Conservation (phyloP, 176 grass and related monocot genomes). For the Zoysia japonica region DNA sequence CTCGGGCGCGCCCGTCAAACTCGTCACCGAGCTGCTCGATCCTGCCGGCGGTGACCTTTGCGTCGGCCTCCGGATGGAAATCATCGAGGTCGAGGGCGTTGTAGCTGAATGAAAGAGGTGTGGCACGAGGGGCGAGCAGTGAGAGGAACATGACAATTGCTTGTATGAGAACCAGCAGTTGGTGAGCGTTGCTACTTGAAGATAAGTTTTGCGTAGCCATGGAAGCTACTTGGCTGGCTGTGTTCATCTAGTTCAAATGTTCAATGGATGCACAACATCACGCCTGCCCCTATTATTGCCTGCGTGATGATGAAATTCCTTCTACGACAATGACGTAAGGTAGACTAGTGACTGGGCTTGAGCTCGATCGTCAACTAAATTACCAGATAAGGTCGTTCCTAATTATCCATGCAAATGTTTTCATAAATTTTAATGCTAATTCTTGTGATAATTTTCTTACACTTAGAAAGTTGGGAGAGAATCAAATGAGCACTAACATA, state of each 20-base stretch:
- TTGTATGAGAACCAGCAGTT: background rate
- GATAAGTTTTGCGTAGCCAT: background rate
- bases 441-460: too few species aligned
- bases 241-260: background rate
- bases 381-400: too few species aligned
- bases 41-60: background rate
- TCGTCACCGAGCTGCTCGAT: slow-evolving; percentile 23
- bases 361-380: too few species aligned
- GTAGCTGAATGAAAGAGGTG: slow-evolving; percentile 36
- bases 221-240: background rate
- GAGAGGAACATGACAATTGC: background rate
- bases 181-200: background rate
- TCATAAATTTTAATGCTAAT: too few species aligned
- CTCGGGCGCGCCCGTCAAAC: background rate
- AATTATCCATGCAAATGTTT: too few species aligned
- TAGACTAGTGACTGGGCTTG: too few species aligned
- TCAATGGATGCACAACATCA: too few species aligned
- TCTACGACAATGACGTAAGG: too few species aligned
- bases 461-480: too few species aligned
- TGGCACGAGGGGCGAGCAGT: background rate
- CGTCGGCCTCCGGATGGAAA: slow-evolving; percentile 12
- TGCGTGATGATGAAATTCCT: too few species aligned
- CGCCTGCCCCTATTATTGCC: too few species aligned
- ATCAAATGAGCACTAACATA: too few species aligned
- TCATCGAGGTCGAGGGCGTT: background rate